A percentile compares a stretch with the other conserved stretches of the same genome.
These are phyloP conservation scores for Penicillium parvum DNA, from an alignment of 495 filamentous ascomycete genomes.

Conservation along the genomic window DNA sequence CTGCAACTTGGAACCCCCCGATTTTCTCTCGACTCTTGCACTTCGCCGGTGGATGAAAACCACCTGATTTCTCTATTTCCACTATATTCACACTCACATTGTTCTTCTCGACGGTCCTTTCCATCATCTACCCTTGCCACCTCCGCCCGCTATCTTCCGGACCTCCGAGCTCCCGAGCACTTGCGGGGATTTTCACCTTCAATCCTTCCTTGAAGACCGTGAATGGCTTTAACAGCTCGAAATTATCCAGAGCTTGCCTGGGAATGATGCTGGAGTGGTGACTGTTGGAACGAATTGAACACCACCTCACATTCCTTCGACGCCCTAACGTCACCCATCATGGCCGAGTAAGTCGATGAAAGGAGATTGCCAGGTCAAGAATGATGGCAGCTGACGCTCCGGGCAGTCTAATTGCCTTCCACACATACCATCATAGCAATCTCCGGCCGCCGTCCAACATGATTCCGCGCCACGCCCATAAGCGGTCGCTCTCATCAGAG, in stretches of 20 bases:
- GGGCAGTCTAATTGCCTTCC: conserved; percentile 43
- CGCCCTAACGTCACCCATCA: conserved; percentile 32
- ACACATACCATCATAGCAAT: conserved; percentile 37
- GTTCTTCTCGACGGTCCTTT: conserved; percentile 15
- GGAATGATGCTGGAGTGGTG: conserved; percentile 11
- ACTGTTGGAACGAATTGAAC: not conserved
- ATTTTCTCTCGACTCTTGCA: conserved; percentile 6
- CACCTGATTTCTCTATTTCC: conserved; percentile 3
- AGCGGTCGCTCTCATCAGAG: conserved; percentile 41
- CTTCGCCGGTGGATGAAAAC: conserved; percentile 8
- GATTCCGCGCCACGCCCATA: conserved; percentile 40
- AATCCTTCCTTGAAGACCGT: conserved; percentile 6
- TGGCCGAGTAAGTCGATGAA: conserved; percentile 42
- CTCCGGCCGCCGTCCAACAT: conserved; percentile 41
- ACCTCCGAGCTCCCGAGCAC: conserved; percentile 8
- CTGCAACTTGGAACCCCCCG: conserved; percentile 2
- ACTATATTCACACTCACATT: no score
- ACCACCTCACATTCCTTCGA: conserved; percentile 18
- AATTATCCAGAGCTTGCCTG: conserved; percentile 5
- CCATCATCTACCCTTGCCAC: not conserved
- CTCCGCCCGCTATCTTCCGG: conserved; percentile 6
- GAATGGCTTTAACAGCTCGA: conserved; percentile 14
- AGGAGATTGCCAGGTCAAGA: not conserved
- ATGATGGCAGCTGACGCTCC: conserved; percentile 6
- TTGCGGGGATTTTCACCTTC: conserved; percentile 14